phyloP scores from a whole-genome alignment of 495 filamentous ascomycete species.

The Apodospora peruviana region DNA sequence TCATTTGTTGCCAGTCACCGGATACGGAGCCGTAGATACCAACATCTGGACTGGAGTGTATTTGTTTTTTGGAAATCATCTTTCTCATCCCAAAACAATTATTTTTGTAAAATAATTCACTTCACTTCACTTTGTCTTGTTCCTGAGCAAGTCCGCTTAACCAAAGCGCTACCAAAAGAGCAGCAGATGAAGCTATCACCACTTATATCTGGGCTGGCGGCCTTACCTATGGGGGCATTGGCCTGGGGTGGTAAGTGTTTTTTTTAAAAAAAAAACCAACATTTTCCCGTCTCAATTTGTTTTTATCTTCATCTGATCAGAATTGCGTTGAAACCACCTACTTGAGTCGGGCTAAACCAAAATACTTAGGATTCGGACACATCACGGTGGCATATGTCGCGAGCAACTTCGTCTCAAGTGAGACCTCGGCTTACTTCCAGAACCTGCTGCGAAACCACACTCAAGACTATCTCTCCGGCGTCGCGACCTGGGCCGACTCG shows the following conservation, averaged over 20 bases:
- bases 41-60: too few relatives aligned
- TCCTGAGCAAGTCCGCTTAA: background rate
- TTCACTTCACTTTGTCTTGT: too few relatives aligned
- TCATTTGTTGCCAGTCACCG: too few relatives aligned
- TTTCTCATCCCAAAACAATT: background rate
- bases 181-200: constrained; percentile 26
- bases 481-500: constrained; percentile 61
- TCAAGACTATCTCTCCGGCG: constrained; percentile 49
- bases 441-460: constrained; percentile 39
- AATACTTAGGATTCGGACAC: constrained; percentile 41
- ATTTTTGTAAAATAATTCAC: too few relatives aligned
- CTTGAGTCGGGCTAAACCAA: background rate
- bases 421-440: constrained; percentile 38
- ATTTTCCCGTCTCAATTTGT: background rate
- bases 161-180: background rate
- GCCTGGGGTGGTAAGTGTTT: constrained; percentile 30
- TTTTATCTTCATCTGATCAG: too few relatives aligned
- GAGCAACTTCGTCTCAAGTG: constrained; percentile 35
- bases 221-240: constrained; percentile 6
- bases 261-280: too few relatives aligned
- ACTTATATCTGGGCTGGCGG: constrained; percentile 12
- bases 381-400: constrained; percentile 54
- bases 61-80: too few relatives aligned
- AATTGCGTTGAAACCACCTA: too few relatives aligned
- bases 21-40: too few relatives aligned